These are phyloP conservation scores for Orobanche coerulescens DNA, from an alignment of 257 asterid species.

Conservation along the genomic window DNA sequence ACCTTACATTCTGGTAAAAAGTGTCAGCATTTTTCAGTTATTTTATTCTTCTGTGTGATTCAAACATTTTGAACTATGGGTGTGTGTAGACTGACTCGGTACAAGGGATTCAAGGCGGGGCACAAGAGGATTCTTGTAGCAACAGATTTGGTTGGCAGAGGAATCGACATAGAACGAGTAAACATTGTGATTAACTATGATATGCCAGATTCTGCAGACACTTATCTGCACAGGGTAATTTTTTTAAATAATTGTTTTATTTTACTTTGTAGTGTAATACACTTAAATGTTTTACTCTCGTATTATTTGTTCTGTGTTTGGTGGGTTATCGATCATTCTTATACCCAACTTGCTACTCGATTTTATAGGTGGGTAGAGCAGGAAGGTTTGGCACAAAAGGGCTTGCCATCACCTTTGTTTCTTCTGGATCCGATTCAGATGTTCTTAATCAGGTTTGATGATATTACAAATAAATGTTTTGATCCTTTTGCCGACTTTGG, in stretches of 20 bases:
- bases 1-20: no score
- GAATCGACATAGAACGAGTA: slow-evolving; percentile 85
- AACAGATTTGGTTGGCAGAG: slow-evolving; percentile 89
- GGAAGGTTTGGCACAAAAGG: slow-evolving; percentile 94
- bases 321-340: background rate
- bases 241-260: no score
- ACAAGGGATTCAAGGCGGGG: slow-evolving; percentile 86
- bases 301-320: no score
- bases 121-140: slow-evolving; percentile 91
- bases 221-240: slow-evolving; percentile 77
- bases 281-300: no score
- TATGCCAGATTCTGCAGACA: slow-evolving; percentile 94
- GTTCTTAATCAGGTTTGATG: slow-evolving; percentile 69
- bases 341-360: background rate
- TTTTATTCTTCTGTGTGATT: background rate
- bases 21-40: no score
- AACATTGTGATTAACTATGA: slow-evolving; percentile 89
- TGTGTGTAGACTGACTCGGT: slow-evolving; percentile 60
- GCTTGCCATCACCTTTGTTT: slow-evolving; percentile 85
- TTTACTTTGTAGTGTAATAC: no score
- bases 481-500: background rate
- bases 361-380: slow-evolving; percentile 76
- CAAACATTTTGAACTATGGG: background rate
- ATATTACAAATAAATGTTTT: background rate
- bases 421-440: slow-evolving; percentile 86